phyloP scores from a whole-genome alignment of 306 rosid species.

The Cucurbita argyrosperma region DNA sequence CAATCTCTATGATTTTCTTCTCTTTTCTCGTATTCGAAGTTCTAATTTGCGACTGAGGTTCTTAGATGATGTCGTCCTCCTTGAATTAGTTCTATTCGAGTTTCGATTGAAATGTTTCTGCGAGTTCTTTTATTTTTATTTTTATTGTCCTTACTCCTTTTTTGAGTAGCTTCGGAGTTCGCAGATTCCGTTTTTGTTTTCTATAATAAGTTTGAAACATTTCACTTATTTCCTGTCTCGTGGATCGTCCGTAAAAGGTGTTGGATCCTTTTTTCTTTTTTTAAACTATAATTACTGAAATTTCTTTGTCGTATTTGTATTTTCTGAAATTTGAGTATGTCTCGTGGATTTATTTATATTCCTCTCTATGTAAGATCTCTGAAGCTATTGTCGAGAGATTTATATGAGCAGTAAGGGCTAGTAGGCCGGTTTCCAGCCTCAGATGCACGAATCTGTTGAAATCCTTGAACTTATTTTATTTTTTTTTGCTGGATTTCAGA shows the following conservation, averaged over 20 bases:
- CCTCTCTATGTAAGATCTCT: conserved; percentile 5
- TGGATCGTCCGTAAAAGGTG: not conserved
- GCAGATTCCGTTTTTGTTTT: not conserved
- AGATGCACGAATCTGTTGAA: conserved; percentile 2
- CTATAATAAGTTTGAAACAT: not conserved
- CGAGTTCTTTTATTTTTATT: not conserved
- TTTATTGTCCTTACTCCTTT: not conserved
- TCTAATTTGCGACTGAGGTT: not conserved
- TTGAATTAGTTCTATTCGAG: not conserved
- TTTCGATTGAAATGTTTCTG: not conserved
- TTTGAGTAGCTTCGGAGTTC: not conserved
- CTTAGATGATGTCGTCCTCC: not conserved
- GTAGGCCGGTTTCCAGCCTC: not conserved
- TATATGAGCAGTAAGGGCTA: not conserved
- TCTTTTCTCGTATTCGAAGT: not conserved
- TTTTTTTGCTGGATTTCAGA: not conserved
- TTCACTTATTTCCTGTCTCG: not conserved
- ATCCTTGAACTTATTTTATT: not conserved
- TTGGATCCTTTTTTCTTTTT: not conserved
- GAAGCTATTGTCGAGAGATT: conserved; percentile 4
- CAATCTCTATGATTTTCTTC: not conserved
- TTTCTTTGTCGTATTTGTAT: not conserved
- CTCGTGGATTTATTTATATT: conserved; percentile 2
- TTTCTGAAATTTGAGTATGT: not conserved
- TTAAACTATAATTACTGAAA: not conserved